Base-by-base conservation (phyloP, 768 basidiomycete species). In the Mycena chlorophos region DNA sequence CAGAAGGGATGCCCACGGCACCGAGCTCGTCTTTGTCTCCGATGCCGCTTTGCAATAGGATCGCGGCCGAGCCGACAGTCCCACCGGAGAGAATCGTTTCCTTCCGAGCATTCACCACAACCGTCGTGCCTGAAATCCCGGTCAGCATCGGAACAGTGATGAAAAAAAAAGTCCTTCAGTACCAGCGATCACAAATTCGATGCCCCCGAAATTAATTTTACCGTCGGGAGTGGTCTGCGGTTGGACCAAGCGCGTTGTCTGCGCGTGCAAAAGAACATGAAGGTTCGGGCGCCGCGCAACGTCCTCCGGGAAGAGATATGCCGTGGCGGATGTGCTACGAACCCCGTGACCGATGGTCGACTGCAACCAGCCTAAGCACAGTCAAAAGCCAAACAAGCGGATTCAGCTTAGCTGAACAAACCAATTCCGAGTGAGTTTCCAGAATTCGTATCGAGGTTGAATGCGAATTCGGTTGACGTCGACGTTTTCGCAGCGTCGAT, bases 11-110 rank as follows among this genome's bases (percentile, higher is more conserved):
- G 2, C 64, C 63, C 5, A 70, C 28, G 2, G 49, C 30, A 20
- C 54, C n/a, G 1, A 73, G 61, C 10, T 34, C 54, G 4, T 48
- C 49, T 3, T 30, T n/a, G 25, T 68, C 62, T 16, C 74, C 73
- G 38, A 75, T 69, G 6, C 72, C 72, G 2, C 70, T 71, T 34
- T 69, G 68, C 28, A 71, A 29, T 2, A 74, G 63, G 19, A 75
- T 65, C 16, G 63, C 64, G 2, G 74, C 72, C 0, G 74, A 75
- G n/a, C 65, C 67, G 42, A 75, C 64, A 10, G 69, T 54, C 2
- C 75, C 74, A 22, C 72, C 72, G 10, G 72, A 73, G 4, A 75
- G 64, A 48, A 74, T 68, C 25, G 74, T 58, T 52, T 75, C 74
- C 31, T 72, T 71, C 2, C 19, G 48, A 1, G 71, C 72, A 2